These are phyloP conservation scores for Phaeophleospora eucalypticola DNA, from an alignment of 2,329 filamentous ascomycete species.

Conservation along the genomic window DNA sequence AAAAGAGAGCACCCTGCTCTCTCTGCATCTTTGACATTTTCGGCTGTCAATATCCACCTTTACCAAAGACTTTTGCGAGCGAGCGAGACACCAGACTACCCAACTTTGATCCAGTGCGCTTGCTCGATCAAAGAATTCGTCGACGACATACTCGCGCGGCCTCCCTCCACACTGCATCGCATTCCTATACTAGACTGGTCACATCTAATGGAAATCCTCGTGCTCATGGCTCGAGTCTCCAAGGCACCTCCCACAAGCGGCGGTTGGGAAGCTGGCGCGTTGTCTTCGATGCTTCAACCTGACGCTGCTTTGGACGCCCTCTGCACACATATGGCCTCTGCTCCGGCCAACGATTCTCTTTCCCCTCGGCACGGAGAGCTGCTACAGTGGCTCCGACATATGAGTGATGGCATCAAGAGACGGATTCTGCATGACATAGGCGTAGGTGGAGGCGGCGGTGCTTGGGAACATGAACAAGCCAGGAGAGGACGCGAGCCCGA, in stretches of 20 bases:
- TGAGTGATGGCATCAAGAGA: constrained; percentile 22
- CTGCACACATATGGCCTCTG: constrained; percentile 18
- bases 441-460: not conserved
- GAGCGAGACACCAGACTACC: constrained; percentile 15
- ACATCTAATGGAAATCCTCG: constrained; percentile 22
- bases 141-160: constrained; percentile 23
- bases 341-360: constrained; percentile 19
- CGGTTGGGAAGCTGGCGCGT: constrained; percentile 25
- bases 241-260: constrained; percentile 10
- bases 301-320: constrained; percentile 20
- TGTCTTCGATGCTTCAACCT: constrained; percentile 24
- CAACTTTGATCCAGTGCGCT: constrained; percentile 24
- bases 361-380: constrained; percentile 18
- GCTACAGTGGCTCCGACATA: constrained; percentile 13
- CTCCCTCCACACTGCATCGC: constrained; percentile 21
- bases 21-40: constrained; percentile 15
- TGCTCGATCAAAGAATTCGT: constrained; percentile 27
- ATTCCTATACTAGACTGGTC: constrained; percentile 25
- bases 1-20: constrained; percentile 23
- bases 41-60: constrained; percentile 20
- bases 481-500: not conserved
- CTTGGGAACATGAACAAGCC: not conserved
- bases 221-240: constrained; percentile 21
- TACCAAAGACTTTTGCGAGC: constrained; percentile 20
- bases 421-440: not conserved